Percentiles rank a stretch among this genome's conserved stretches.
Conservation (phyloP, 129 eudicot species). For the Helianthus tuberosus region DNA sequence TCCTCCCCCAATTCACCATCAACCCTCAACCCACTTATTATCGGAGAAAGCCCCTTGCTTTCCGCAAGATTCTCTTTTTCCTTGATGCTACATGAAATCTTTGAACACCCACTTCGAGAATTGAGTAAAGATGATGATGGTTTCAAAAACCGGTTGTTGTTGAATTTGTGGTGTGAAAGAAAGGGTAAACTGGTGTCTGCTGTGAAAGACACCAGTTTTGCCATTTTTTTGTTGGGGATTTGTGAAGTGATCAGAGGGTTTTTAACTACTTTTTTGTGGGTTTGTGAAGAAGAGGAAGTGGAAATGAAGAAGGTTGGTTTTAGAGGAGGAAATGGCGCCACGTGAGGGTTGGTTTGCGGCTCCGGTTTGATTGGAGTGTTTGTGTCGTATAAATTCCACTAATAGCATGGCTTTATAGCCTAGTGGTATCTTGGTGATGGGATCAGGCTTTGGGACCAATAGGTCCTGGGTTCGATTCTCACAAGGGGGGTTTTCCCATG, state of each 20-base stretch:
- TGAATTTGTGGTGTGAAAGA: conserved; percentile 40
- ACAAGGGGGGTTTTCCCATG: too few relatives aligned
- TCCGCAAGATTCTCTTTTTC: conserved; percentile 54
- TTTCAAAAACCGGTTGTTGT: conserved; percentile 25
- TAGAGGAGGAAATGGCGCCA: too few relatives aligned
- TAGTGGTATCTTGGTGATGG: too few relatives aligned
- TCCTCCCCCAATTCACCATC: conserved; percentile 49
- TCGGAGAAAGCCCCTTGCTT: conserved; percentile 27
- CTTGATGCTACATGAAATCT: conserved; percentile 58
- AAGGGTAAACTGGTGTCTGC: conserved; percentile 40
- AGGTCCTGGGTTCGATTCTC: too few relatives aligned
- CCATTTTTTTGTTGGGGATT: conserved; percentile 35
- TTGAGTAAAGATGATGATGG: conserved; percentile 22
- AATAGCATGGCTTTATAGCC: too few relatives aligned
- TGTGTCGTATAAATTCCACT: too few relatives aligned
- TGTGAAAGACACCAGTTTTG: conserved; percentile 44
- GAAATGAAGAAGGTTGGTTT: too few relatives aligned
- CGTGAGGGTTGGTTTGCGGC: conserved; percentile 3
- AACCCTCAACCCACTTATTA: conserved; percentile 48
- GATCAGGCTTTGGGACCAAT: too few relatives aligned
- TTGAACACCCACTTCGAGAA: conserved; percentile 32
- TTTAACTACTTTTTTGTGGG: too few relatives aligned
- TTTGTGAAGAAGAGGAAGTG: too few relatives aligned
- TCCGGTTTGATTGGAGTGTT: too few relatives aligned
- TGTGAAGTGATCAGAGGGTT: too few relatives aligned